These are phyloP conservation scores for Nannizziopsis arthrosporioides DNA, from an alignment of 2,329 filamentous ascomycete species.

Conservation along the genomic window DNA sequence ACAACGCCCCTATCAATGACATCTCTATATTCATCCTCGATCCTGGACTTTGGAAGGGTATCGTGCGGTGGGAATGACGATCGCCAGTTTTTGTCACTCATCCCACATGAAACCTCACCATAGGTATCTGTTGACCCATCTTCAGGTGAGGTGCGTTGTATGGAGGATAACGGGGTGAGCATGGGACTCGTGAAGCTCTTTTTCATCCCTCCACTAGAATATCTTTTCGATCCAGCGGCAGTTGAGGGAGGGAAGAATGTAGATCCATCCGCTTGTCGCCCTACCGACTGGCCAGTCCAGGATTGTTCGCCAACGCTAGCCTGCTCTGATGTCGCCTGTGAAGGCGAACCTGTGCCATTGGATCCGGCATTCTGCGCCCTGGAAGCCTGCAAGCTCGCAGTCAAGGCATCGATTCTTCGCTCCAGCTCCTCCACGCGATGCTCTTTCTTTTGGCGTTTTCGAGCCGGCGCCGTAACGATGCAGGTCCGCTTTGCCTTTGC, in stretches of 20 bases:
- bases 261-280: not conserved
- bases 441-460: slow-evolving; percentile 86
- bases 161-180: not conserved
- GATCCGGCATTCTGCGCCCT: slow-evolving; percentile 19
- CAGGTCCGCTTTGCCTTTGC: slow-evolving; percentile 68
- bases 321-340: too few species aligned
- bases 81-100: slow-evolving; percentile 16
- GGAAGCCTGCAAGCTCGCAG: slow-evolving; percentile 59
- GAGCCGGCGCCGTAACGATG: slow-evolving; percentile 59
- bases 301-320: not conserved
- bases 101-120: slow-evolving; percentile 2
- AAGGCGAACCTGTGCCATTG: not conserved
- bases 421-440: slow-evolving; percentile 80
- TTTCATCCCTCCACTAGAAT: not conserved
- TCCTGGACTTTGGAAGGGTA: slow-evolving; percentile 13
- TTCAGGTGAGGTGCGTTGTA: slow-evolving; percentile 2
- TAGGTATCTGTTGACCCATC: slow-evolving; percentile 1
- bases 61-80: slow-evolving; percentile 11
- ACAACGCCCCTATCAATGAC: slow-evolving; percentile 42
- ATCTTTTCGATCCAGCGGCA: slow-evolving; percentile 1
- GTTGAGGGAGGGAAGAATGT: not conserved
- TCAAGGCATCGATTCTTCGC: slow-evolving; percentile 82
- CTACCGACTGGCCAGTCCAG: not conserved
- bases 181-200: not conserved
- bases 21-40: slow-evolving; percentile 30